Conservation (phyloP, 2,329 filamentous ascomycete species). For the Calonectria naviculata region DNA sequence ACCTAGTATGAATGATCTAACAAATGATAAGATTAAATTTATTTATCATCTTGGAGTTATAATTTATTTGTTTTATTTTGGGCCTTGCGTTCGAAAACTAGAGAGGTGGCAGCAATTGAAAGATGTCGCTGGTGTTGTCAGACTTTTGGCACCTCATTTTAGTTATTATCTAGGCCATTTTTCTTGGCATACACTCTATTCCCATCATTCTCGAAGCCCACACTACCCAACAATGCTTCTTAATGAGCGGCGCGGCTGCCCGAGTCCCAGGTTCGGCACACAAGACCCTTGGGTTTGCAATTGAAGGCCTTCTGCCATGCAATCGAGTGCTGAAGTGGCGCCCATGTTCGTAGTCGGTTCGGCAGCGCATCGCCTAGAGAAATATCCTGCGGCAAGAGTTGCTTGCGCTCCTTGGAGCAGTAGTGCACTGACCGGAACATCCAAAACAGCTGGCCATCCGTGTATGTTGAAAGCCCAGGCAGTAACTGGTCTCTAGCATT, state of each 20-base stretch:
- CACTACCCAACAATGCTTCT: not conserved
- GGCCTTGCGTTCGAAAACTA: no score
- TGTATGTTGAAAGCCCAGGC: slow-evolving; percentile 63
- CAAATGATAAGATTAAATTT: no score
- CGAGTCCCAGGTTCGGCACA: slow-evolving; percentile 23
- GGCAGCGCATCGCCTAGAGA: not conserved
- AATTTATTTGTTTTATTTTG: no score
- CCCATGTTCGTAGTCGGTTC: slow-evolving; percentile 29
- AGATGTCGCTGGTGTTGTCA: no score
- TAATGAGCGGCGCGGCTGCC: not conserved
- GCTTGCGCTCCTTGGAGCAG: slow-evolving; percentile 50
- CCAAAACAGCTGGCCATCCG: slow-evolving; percentile 71
- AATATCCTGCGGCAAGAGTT: not conserved
- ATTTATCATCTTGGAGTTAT: no score
- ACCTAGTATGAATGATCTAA: no score
- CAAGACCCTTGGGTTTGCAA: slow-evolving; percentile 18
- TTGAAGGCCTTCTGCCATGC: slow-evolving; percentile 30
- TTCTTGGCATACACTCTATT: not conserved
- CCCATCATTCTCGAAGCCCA: not conserved
- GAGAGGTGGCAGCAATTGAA: no score
- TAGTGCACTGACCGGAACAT: slow-evolving; percentile 67
- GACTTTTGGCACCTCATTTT: no score
- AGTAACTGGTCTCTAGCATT: slow-evolving; percentile 44
- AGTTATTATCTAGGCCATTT: not conserved
- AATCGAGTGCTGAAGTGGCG: slow-evolving; percentile 20